Percentiles rank a stretch among this genome's conserved stretches.
phyloP scores from a whole-genome alignment of 2,329 filamentous ascomycete genomes.

The Aspergillus glaucus region DNA sequence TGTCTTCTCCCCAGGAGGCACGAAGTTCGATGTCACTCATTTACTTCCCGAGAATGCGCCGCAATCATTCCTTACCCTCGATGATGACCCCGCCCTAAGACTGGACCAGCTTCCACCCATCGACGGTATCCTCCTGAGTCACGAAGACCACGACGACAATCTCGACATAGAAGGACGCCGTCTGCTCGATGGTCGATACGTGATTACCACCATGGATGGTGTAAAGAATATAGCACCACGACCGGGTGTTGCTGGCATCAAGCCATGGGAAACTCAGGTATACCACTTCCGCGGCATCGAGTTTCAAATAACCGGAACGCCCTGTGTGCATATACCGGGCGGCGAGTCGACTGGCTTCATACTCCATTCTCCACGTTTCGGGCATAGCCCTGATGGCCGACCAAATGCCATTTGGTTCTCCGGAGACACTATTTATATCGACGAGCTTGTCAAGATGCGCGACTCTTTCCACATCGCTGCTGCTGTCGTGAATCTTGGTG shows the following conservation, averaged over 20 bases:
- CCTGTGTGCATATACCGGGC: slow-evolving; percentile 38
- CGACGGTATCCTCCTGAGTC: neutral
- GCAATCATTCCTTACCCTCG: neutral
- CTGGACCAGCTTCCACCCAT: neutral
- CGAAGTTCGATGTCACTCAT: slow-evolving; percentile 1
- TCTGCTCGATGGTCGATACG: neutral
- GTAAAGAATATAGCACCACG: neutral
- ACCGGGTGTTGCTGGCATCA: neutral
- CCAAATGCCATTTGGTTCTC: slow-evolving; percentile 1
- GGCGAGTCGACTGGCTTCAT: slow-evolving; percentile 42
- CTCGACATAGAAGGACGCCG: neutral
- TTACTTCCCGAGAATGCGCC: neutral
- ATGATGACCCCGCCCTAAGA: neutral
- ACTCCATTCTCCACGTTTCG: slow-evolving; percentile 31
- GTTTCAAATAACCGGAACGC: slow-evolving; percentile 39
- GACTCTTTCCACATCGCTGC: slow-evolving; percentile 30
- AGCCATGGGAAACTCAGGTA: neutral
- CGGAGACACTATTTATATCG: slow-evolving; percentile 24
- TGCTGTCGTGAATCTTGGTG: slow-evolving; percentile 36
- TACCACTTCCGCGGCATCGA: slow-evolving; percentile 15
- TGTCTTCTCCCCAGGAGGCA: slow-evolving; percentile 24
- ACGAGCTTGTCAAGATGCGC: slow-evolving; percentile 30
- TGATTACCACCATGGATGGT: neutral
- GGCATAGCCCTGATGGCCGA: slow-evolving; percentile 15
- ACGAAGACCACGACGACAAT: neutral